These are phyloP conservation scores for Globisporangium irregulare DNA, from an alignment of 352 stramenopile genomes.

Conservation along the genomic window DNA sequence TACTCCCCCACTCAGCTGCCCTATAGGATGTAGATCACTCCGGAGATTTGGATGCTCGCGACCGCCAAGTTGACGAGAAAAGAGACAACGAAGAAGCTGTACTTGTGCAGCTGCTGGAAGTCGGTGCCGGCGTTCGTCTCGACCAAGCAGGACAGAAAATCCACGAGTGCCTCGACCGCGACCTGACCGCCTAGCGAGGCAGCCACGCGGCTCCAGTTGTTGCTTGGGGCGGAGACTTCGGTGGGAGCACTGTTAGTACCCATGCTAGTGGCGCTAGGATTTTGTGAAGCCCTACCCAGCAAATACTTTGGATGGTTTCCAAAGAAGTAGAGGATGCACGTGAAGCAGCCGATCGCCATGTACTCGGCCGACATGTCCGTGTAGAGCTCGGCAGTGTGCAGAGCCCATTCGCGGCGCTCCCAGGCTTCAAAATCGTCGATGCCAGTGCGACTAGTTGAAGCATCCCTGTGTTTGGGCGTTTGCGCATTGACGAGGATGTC, in stretches of 20 bases:
- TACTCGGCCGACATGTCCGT: slow-evolving; percentile 37
- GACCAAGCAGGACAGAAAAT: neutral
- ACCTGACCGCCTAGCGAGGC: neutral
- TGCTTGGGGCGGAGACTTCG: neutral
- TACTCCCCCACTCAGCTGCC: no score
- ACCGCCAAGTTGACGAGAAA: neutral
- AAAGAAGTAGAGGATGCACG: slow-evolving; percentile 1
- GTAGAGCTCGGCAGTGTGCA: slow-evolving; percentile 12
- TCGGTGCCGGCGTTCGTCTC: neutral
- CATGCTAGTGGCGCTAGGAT: no score
- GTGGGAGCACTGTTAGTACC: neutral
- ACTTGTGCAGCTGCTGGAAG: neutral
- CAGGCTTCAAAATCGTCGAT: neutral
- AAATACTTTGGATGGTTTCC: slow-evolving; percentile 32
- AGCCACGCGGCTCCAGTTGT: neutral
- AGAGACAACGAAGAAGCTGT: neutral
- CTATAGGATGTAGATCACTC: neutral
- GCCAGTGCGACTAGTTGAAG: neutral
- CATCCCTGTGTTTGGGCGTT: neutral
- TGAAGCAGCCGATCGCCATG: neutral
- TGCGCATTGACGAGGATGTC: neutral
- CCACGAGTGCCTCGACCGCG: neutral
- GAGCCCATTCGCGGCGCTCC: slow-evolving; percentile 1
- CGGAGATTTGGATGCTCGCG: slow-evolving; percentile 5
- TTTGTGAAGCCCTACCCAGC: neutral